Evolutionary conservation across 1,284 basidiomycete species (phyloP), one percentile per base, ranked within the genome.

Genomic region (Fomitopsis betulina): DNA sequence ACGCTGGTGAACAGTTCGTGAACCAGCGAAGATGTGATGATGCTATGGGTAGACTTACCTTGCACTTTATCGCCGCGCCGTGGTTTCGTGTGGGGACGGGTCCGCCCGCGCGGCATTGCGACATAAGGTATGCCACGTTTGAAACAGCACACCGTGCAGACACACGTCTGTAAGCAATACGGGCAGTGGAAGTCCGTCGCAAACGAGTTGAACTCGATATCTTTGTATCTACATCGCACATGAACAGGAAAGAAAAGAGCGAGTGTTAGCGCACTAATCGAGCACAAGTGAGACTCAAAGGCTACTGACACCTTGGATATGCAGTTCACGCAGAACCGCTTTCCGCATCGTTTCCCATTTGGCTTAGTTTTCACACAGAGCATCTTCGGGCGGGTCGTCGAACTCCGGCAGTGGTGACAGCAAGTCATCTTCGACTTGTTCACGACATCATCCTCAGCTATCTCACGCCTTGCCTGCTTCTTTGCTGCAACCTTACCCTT

Each of bases 371-470:
- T 47, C 10, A 63, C 63, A 55, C 70, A 72, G 9, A 61, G 62
- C 69, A 72, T 67, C 63, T 70, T 72, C 40, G 63, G 62, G 40
- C 56, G 53, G 12, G 8, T 1, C 13, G 56, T 63, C 47, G 54
- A 60, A 7, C 50, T 47, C 32, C 70, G 60, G 58, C 70, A 71
- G 53, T 71, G 70, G 53, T 71, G 70, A 58, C 70, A 71, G 52
- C 54, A 66, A 30, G 65, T 64, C 32, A 59, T 49, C 30, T 60
- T 54, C 30, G 33, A 47, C 32, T 27, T 12, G 9, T 30, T 32
- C 19, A 37, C 25, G 33, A 55, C 54, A 35, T 56, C 45, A 37
- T 35, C 19, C 25, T n/a, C 32, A 25, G 13, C 32, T 33, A 40
- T 27, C 38, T 21, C 6, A 27, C 32, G 35, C 39, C 30, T 40